These are phyloP conservation scores for Prunus mume DNA, from an alignment of 306 rosid genomes.

Conservation along the genomic window DNA sequence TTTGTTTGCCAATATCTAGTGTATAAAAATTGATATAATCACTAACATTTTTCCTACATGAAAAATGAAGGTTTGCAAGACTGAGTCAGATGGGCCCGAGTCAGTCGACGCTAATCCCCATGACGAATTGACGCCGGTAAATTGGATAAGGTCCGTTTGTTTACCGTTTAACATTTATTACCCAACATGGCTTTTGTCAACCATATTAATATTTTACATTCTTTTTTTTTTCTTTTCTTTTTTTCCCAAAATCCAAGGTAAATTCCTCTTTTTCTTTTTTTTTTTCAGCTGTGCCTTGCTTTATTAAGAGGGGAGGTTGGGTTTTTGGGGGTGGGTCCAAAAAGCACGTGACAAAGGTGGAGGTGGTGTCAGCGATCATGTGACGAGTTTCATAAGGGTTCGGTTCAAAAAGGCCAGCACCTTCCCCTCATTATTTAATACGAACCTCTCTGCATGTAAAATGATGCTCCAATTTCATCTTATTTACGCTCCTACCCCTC, in stretches of 20 bases:
- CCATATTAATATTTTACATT: conserved; percentile 7
- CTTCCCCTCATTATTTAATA: conserved; percentile 35
- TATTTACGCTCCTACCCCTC: conserved; percentile 50
- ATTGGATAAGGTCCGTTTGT: conserved; percentile 36
- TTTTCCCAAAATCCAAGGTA: not conserved
- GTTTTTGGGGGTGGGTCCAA: conserved; percentile 35
- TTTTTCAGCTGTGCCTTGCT: not conserved
- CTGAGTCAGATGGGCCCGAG: conserved; percentile 30
- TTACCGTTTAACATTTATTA: conserved; percentile 29
- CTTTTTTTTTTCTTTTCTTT: not conserved
- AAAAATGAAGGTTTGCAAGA: not conserved
- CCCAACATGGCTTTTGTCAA: conserved; percentile 5
- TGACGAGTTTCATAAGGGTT: conserved; percentile 47
- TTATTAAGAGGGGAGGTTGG: conserved; percentile 1
- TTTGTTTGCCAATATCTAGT: too few relatives aligned
- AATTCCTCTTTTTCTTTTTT: not conserved
- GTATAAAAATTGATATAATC: too few relatives aligned
- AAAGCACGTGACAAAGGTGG: conserved; percentile 74
- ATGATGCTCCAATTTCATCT: conserved; percentile 32
- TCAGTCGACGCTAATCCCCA: conserved; percentile 57
- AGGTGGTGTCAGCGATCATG: conserved; percentile 82
- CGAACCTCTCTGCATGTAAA: conserved; percentile 44
- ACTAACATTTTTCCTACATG: not conserved
- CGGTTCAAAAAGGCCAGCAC: conserved; percentile 33
- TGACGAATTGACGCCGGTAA: conserved; percentile 30